Evolutionary conservation across 2,329 filamentous ascomycete species (phyloP).

Genomic region (Penicillium psychrosexuale): DNA sequence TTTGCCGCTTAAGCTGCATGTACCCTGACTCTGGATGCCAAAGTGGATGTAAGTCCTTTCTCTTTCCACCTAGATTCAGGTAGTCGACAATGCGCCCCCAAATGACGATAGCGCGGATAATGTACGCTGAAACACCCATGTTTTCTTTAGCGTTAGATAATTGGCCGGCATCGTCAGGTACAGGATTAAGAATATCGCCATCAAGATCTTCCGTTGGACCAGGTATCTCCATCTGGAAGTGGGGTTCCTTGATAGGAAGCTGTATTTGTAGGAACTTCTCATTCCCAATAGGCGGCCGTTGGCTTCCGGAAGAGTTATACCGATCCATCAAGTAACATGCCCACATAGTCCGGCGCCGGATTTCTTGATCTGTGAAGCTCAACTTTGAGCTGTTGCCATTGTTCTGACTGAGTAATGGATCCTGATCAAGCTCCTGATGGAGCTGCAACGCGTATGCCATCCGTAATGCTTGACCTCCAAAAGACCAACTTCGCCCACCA

Average conservation of each 20-base stretch:
- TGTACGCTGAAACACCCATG: conserved; percentile 91
- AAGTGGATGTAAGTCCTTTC: conserved; percentile 70
- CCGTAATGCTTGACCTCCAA: conserved; percentile 89
- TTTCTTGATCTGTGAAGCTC: conserved; percentile 90
- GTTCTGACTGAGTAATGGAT: conserved; percentile 63
- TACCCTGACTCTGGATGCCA: conserved; percentile 82
- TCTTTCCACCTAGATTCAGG: conserved; percentile 83
- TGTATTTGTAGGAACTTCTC: conserved; percentile 88
- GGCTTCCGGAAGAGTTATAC: conserved; percentile 93
- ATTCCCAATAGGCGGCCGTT: conserved; percentile 84
- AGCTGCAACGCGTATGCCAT: conserved; percentile 97
- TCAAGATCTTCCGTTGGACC: conserved; percentile 80
- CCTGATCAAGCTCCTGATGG: conserved; percentile 84
- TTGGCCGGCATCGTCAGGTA: conserved; percentile 62
- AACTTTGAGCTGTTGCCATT: conserved; percentile 59
- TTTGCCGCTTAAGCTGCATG: conserved; percentile 64
- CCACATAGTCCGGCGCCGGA: conserved; percentile 94
- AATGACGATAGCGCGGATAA: conserved; percentile 77
- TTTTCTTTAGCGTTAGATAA: conserved; percentile 69
- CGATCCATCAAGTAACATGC: conserved; percentile 96
- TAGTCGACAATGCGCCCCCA: conserved; percentile 91
- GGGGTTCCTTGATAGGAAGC: conserved; percentile 82
- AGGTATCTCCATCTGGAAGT: conserved; percentile 87
- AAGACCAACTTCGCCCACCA: conserved; percentile 90
- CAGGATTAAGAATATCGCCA: conserved; percentile 64